phyloP scores from a whole-genome alignment of 2,329 filamentous ascomycete genomes.

The Cladosporium sp. region DNA sequence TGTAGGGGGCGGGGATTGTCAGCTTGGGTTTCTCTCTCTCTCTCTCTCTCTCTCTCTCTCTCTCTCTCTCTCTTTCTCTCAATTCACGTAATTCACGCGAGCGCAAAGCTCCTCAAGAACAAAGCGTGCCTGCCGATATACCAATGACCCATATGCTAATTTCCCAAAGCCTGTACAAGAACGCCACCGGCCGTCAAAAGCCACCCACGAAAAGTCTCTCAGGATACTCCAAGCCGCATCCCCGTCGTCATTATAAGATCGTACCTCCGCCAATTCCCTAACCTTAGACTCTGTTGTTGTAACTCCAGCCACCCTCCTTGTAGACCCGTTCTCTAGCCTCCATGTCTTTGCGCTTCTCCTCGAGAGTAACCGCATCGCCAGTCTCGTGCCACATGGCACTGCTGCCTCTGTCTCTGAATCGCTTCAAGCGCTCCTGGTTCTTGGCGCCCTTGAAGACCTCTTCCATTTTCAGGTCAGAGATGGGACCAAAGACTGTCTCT shows the following conservation, averaged over 20 bases:
- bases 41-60: too few species aligned
- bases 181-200: neutral
- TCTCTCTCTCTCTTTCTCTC: neutral
- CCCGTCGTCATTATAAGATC: neutral
- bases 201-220: neutral
- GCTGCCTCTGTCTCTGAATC: constrained; percentile 86
- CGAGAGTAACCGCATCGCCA: constrained; percentile 76
- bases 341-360: constrained; percentile 79
- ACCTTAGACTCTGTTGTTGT: constrained; percentile 37
- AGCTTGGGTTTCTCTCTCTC: too few species aligned
- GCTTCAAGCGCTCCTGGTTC: constrained; percentile 79
- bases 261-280: neutral
- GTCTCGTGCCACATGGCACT: constrained; percentile 88
- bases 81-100: neutral
- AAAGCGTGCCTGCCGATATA: neutral
- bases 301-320: constrained; percentile 83
- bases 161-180: constrained; percentile 4
- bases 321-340: constrained; percentile 77
- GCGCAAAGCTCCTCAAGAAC: neutral
- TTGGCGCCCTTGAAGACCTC: constrained; percentile 78
- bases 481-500: constrained; percentile 82
- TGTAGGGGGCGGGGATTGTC: too few species aligned
- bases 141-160: neutral
- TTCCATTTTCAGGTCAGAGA: constrained; percentile 87
- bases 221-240: neutral